Base-by-base conservation (phyloP, 2,329 filamentous ascomycete species). In the Mycosphaerella arachidis region DNA sequence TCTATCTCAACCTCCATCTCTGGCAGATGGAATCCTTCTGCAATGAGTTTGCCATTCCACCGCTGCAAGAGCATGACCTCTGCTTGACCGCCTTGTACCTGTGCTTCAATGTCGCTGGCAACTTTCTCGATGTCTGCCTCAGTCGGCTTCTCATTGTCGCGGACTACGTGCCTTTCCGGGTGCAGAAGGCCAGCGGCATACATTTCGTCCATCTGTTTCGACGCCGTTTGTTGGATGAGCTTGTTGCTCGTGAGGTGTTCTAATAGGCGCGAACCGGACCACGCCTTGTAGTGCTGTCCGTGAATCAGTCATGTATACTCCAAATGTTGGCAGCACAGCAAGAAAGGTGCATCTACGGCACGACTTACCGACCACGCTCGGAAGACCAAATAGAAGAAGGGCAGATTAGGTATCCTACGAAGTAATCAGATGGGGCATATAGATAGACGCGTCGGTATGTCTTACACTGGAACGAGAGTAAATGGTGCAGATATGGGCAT, bases 321-420 rank as follows among this genome's bases (percentile, higher is more conserved):
- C 3, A 24, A 24, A 24, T 24, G 24, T 24, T 24, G 24, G 24
- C 3, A 24, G 24, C 3, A 24, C 24, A 24, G 24, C 24, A 24
- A 24, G 24, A 24, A 24, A 24, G 24, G 24, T 24, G 24, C 24
- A 12, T 35, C 31, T 35, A 35, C 31, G 5, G 31, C 7, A 35
- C 31, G 31, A 35, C 31, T 35, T 35, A 35, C 31, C 31, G 90
- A 95, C 88, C 90, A 97, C 29, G 91, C 89, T 65, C 94, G 85
- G 78, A 95, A 99, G 18, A 85, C 85, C 45, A 97, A 84, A 75
- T 97, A 99, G 80, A 97, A 97, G 80, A 97, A 97, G 18, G 94
- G 94, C 12, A 99, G 80, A 73, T 99, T 97, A 37, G 93, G 92
- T 64, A 97, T 83, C 63, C 91, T 95, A 57, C 46, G n/a, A 40